Base-by-base conservation (phyloP, 257 asterid genomes). In the Anisodus tanguticus region DNA sequence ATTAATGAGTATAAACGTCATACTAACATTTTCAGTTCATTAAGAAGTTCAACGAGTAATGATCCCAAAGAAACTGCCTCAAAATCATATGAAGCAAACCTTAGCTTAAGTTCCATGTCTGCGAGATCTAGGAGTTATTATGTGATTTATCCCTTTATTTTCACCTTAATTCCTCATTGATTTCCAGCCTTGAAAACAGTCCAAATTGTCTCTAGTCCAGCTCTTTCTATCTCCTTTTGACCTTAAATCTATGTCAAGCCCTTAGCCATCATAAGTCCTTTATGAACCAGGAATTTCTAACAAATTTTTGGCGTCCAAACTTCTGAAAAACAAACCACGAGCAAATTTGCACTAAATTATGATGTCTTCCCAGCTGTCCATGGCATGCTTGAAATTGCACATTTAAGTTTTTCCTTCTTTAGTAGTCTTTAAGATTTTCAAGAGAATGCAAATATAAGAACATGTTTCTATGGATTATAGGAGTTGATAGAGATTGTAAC, bases 311-410 rank as follows among this genome's bases (percentile, higher is more conserved):
- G 13, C 45, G 26, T 53, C 47, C 19, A 53, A 12, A 15, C 81
- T 76, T 53, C 64, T 51, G 47, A 13, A 51, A 76, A 51, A 26
- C 63, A 76, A 53, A 26, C 9, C 47, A 53, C 47, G 2, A 76
- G 47, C 13, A 51, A 7, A 51, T 51, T 76, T 51, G n/a, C 63
- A 26, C 81, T 51, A 41, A 76, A 22, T 47, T 74, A 76, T 13
- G 47, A 76, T 76, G 63, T 76, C 37, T 51, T 12, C 64, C 39
- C 13, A 26, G 60, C 81, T 5, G 13, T 76, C 26, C 26, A 53
- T 26, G 26, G 53, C 41, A 26, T 76, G 26, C 64, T 76, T 76
- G 60, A 76, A 51, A 76, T 76, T 76, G 81, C 64, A 76, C 64
- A 76, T 4, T 26, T 76, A 51, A 26, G 64, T 2, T 53, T 76